Percentiles rank a stretch among this genome's conserved stretches.
Evolutionary conservation across 805 yeast genomes (phyloP).

Genomic region (Teunomyces pallodes): DNA sequence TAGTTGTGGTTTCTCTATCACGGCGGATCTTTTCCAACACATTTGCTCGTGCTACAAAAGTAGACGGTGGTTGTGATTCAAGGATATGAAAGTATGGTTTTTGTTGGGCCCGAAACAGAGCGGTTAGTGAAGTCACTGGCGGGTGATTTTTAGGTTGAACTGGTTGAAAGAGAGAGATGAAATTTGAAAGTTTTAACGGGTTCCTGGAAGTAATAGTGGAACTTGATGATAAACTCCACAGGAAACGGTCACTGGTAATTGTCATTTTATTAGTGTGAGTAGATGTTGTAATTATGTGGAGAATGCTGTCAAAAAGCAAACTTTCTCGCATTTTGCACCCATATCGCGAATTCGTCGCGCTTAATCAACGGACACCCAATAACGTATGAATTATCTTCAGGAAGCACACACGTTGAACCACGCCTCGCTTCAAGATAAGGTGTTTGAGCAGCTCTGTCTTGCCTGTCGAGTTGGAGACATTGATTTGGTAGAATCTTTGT

Average conservation of each 20-base stretch:
- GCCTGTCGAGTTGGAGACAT: constrained; percentile 72
- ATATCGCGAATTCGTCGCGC: neutral
- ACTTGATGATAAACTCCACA: neutral
- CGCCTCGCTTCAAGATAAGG: constrained; percentile 10
- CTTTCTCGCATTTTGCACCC: constrained; percentile 1
- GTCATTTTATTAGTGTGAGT: neutral
- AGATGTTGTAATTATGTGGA: neutral
- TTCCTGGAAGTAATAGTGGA: neutral
- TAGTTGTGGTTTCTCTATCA: neutral
- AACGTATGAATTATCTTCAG: neutral
- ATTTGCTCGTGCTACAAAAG: neutral
- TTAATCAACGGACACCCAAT: neutral
- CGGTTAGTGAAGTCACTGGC: neutral
- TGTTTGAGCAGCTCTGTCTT: constrained; percentile 49
- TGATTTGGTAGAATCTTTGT: constrained; percentile 57
- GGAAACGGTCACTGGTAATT: neutral
- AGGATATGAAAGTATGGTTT: neutral
- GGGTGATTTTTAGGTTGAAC: neutral
- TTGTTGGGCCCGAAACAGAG: neutral
- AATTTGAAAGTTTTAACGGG: neutral
- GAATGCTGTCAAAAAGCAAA: neutral
- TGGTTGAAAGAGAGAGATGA: neutral
- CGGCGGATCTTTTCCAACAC: neutral
- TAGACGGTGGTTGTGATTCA: neutral
- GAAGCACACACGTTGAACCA: constrained; percentile 2